phyloP scores from a whole-genome alignment of 768 basidiomycete genomes.

The Russula sp. region DNA sequence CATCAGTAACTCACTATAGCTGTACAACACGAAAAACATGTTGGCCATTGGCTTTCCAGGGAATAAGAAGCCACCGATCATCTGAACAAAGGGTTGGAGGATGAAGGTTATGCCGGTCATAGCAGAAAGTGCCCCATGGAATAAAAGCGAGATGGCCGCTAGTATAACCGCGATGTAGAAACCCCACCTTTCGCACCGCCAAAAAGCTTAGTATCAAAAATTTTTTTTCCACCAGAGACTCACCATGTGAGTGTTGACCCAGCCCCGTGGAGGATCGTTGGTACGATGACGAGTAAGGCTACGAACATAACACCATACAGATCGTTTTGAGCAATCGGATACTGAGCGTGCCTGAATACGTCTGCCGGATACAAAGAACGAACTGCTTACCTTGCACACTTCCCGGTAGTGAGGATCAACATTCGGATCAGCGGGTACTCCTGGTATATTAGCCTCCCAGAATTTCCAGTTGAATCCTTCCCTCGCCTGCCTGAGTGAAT shows the following conservation, averaged over 20 bases:
- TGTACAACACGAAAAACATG: conserved; percentile 39
- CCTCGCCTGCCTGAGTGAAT: conserved; percentile 31
- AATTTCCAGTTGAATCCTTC: conserved; percentile 34
- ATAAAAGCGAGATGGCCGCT: conserved; percentile 38
- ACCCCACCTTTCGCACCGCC: conserved; percentile 33
- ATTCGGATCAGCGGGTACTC: conserved; percentile 27
- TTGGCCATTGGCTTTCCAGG: conserved; percentile 30
- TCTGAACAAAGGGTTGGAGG: conserved; percentile 46
- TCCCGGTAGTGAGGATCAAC: conserved; percentile 45
- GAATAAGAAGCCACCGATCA: conserved; percentile 32
- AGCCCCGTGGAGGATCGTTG: conserved; percentile 40
- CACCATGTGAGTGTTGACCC: conserved; percentile 44
- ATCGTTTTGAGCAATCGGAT: conserved; percentile 29
- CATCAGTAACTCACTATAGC: conserved; percentile 32
- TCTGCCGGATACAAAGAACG: neutral
- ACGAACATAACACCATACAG: conserved; percentile 30
- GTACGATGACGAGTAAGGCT: conserved; percentile 28
- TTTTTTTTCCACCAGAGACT: neutral
- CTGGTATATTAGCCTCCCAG: conserved; percentile 35
- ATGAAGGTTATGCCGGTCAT: conserved; percentile 41
- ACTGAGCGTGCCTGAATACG: conserved; percentile 22
- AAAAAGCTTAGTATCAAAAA: neutral
- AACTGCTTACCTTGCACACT: conserved; percentile 38
- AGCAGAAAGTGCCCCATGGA: conserved; percentile 39
- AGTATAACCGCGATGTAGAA: conserved; percentile 38